Evolutionary conservation across 2,329 filamentous ascomycete species (phyloP).

Genomic region (Aureobasidium namibiae): DNA sequence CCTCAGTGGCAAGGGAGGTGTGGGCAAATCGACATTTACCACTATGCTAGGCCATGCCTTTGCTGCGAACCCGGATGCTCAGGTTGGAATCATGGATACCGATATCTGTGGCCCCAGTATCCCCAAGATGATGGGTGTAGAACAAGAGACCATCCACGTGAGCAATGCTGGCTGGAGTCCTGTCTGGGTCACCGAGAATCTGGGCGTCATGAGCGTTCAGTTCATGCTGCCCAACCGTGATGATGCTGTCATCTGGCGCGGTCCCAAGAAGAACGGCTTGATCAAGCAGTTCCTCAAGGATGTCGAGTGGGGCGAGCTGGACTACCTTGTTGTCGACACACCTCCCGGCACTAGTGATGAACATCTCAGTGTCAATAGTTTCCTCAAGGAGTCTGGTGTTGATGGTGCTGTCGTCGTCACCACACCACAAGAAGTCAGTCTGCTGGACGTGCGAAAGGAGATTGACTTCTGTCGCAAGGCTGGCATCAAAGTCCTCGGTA

Average conservation of each 20-base stretch:
- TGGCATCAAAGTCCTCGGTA: conserved; percentile 74
- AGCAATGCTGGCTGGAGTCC: conserved; percentile 86
- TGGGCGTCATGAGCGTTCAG: conserved; percentile 94
- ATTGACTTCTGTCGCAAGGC: conserved; percentile 97
- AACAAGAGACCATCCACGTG: conserved; percentile 86
- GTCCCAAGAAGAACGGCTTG: conserved; percentile 95
- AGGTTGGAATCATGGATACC: conserved; percentile 93
- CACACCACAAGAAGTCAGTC: conserved; percentile 86
- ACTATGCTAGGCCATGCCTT: conserved; percentile 84
- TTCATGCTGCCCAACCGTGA: conserved; percentile 94
- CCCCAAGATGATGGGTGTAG: conserved; percentile 98
- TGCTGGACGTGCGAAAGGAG: conserved; percentile 92
- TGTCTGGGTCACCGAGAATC: conserved; percentile 89
- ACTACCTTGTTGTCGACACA: conserved; percentile 89
- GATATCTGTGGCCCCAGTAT: conserved; percentile 96
- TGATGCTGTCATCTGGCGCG: conserved; percentile 94
- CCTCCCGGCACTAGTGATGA: conserved; percentile 94
- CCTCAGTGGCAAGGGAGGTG: conserved; percentile 88
- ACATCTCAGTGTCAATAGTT: conserved; percentile 86
- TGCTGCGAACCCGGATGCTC: conserved; percentile 66
- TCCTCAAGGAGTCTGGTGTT: conserved; percentile 82
- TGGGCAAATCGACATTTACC: conserved; percentile 93
- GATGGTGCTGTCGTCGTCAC: conserved; percentile 90
- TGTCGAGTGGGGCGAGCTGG: conserved; percentile 92
- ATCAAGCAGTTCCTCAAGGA: conserved; percentile 98